Percentiles rank a stretch among this genome's conserved stretches.
phyloP scores from a whole-genome alignment of 2,329 filamentous ascomycete genomes.

The Byssothecium circinans region DNA sequence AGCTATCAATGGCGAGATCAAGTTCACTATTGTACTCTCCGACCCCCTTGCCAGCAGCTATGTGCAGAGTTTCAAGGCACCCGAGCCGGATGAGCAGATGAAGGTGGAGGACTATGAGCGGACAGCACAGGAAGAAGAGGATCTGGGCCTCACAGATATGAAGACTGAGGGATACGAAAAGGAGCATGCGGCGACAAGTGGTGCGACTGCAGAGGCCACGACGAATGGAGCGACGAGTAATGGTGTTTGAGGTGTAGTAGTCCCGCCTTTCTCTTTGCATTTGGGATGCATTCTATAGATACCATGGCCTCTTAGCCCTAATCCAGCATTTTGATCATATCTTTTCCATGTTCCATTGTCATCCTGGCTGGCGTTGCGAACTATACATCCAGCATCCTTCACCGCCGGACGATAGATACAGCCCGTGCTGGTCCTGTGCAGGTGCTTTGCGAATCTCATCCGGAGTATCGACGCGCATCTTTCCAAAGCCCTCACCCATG shows the following conservation, averaged over 20 bases:
- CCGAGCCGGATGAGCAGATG: conserved; percentile 83
- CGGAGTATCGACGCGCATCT: too few species aligned
- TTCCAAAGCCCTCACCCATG: too few species aligned
- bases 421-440: too few species aligned
- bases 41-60: conserved; percentile 93
- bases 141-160: conserved; percentile 89
- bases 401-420: too few species aligned
- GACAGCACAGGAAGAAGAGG: conserved; percentile 90
- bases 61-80: conserved; percentile 80
- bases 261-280: conserved; percentile 23
- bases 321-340: not conserved
- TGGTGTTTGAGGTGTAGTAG: not conserved
- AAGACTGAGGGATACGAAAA: conserved; percentile 84
- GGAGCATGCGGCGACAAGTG: conserved; percentile 30
- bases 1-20: conserved; percentile 77
- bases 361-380: too few species aligned
- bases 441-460: too few species aligned
- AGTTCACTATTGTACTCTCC: conserved; percentile 80
- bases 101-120: conserved; percentile 79
- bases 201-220: conserved; percentile 19
- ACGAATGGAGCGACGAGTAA: conserved; percentile 9
- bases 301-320: conserved; percentile 2
- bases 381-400: too few species aligned
- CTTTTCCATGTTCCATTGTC: not conserved
- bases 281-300: conserved; percentile 18